Base-by-base conservation (phyloP, 495 filamentous ascomycete genomes). In the Penicillium argentinense region DNA sequence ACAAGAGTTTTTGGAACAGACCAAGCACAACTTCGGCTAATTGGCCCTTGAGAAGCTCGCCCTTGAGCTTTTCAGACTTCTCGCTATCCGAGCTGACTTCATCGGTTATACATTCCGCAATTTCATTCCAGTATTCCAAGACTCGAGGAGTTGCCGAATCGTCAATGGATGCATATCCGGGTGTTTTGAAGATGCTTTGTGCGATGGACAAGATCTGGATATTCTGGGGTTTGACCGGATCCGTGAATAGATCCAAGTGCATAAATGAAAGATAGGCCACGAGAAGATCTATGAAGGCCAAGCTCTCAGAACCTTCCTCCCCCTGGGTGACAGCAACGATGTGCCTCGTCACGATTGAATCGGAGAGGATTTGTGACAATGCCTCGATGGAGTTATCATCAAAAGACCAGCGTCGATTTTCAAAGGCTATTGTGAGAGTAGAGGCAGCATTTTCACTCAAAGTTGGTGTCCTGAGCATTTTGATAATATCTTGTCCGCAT, bases 111-210 rank as follows among this genome's bases (percentile, higher is more conserved):
- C 57, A 60, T 28, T 76, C 73, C 0, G 71, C 73, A 38, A 64
- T 68, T 21, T 70, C 74, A 9, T 76, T 86, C 91, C 91, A 96
- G 67, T 92, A 96, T 51, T 96, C 88, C 21, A 96, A 72, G 2
- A 84, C 83, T 3, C 81, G 78, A 2, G 86, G 78, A 30, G 88
- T 89, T 29, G 95, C 82, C 32, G 76, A 72, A 55, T 97, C 89
- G 12, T 95, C 88, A 18, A 81, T 81, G 3, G 84, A 84, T 3
- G 89, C 82, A 62, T 84, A 82, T 6, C 90, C 89, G 27, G 86
- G 78, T 5, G 81, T 80, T 21, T 76, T 79, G 37, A 91, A 74
- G 14, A 97, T 73, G 1, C 80, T 79, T 41, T 79, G 76, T 9
- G 88, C 63, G 6, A 74, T 67, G 11, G 62, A 46, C 9, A 85